Conservation (phyloP, 768 basidiomycete genomes). For the Pholiota microspora region DNA sequence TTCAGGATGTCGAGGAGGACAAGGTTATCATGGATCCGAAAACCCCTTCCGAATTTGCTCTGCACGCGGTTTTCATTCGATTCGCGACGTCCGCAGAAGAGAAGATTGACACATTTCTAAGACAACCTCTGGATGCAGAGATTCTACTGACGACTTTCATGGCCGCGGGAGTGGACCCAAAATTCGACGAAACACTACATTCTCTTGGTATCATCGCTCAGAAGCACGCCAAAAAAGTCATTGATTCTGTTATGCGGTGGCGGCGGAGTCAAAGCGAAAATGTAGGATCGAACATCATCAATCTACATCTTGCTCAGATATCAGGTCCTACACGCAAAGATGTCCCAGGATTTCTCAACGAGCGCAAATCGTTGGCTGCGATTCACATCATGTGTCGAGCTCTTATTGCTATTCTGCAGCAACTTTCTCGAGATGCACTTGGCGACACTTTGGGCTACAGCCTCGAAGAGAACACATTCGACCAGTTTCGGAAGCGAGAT, state of each 20-base stretch:
- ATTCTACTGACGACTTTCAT: conserved; percentile 64
- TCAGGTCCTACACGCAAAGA: conserved; percentile 39
- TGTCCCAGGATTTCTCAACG: conserved; percentile 50
- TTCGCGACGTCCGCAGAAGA: conserved; percentile 79
- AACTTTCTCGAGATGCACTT: conserved; percentile 72
- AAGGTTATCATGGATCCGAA: conserved; percentile 69
- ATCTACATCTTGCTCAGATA: conserved; percentile 44
- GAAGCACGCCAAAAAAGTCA: conserved; percentile 78
- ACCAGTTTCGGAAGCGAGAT: conserved; percentile 75
- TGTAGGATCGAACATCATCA: conserved; percentile 47
- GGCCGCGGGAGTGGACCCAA: conserved; percentile 68
- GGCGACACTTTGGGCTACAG: conserved; percentile 75
- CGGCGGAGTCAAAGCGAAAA: conserved; percentile 72
- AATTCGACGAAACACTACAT: conserved; percentile 83
- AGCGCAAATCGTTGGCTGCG: conserved; percentile 77
- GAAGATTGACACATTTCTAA: conserved; percentile 76
- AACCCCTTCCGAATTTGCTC: conserved; percentile 84
- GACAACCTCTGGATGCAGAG: conserved; percentile 64
- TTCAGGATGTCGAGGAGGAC: conserved; percentile 61
- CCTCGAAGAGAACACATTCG: conserved; percentile 87
- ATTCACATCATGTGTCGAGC: conserved; percentile 91
- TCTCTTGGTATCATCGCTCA: conserved; percentile 86
- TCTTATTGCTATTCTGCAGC: conserved; percentile 72
- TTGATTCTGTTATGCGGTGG: conserved; percentile 89
- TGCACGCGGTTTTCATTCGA: conserved; percentile 85